Conservation (phyloP, 2,329 filamentous ascomycete species). For the Pseudocercospora fijiensis region DNA sequence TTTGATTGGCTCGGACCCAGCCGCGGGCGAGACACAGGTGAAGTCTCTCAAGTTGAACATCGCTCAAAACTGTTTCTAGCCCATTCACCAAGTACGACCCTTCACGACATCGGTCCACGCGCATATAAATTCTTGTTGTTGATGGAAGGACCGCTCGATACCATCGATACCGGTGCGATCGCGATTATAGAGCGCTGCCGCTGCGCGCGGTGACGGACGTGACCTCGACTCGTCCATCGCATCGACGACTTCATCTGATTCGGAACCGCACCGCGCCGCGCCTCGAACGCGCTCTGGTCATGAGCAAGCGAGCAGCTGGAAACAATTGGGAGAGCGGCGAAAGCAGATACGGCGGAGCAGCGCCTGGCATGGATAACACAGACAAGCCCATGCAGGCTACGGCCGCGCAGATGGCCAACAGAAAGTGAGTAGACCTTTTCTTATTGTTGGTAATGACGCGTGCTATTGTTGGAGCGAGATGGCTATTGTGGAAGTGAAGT, state of each 20-base stretch:
- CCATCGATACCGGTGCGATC: constrained; percentile 19
- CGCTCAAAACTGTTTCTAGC: neutral
- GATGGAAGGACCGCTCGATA: constrained; percentile 21
- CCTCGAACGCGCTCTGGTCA: constrained; percentile 22
- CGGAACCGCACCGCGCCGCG: constrained; percentile 15
- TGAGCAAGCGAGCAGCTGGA: constrained; percentile 36
- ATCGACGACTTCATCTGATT: neutral
- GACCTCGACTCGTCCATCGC: constrained; percentile 13
- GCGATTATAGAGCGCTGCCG: constrained; percentile 18
- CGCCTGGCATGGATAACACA: constrained; percentile 19
- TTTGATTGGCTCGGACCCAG: neutral
- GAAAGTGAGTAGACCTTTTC: constrained; percentile 35
- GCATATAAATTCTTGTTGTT: neutral
- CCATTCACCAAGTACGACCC: neutral
- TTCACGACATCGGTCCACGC: neutral
- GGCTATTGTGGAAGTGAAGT: neutral
- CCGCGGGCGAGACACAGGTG: neutral
- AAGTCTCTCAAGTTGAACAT: neutral
- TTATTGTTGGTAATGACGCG: constrained; percentile 14
- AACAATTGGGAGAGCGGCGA: constrained; percentile 30
- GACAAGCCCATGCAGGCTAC: constrained; percentile 36
- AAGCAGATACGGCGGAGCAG: constrained; percentile 31
- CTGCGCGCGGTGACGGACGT: neutral
- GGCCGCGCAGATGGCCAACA: constrained; percentile 38
- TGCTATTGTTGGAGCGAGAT: constrained; percentile 3